Conservation (phyloP, 805 yeast genomes). For the Wickerhamomyces silvicola region DNA sequence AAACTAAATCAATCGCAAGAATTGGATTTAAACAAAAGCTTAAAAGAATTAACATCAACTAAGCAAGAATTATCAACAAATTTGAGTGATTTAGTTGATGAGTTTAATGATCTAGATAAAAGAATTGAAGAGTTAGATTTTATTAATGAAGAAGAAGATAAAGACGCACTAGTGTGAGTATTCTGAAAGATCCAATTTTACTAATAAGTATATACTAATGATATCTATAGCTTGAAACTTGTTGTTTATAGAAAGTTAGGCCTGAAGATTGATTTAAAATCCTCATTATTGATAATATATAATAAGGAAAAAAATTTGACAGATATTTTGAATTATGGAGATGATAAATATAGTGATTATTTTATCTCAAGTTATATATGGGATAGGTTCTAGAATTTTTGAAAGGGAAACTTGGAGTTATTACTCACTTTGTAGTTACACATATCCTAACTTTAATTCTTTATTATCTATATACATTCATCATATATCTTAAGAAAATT, state of each 20-base stretch:
- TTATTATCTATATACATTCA: constrained; percentile 4
- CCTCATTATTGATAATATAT: constrained; percentile 40
- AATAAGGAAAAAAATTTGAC: constrained; percentile 41
- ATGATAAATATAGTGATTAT: constrained; percentile 51
- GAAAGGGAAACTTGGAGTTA: too few species aligned
- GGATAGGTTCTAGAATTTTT: too few species aligned
- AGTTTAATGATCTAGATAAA: constrained; percentile 29
- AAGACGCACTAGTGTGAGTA: constrained; percentile 32
- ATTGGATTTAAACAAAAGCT: constrained; percentile 43
- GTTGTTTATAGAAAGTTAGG: constrained; percentile 59
- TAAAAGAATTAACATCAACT: constrained; percentile 42
- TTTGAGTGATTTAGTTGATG: constrained; percentile 31
- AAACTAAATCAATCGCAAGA: constrained; percentile 37
- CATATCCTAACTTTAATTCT: background rate
- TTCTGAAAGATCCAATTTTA: background rate
- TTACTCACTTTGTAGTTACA: too few species aligned
- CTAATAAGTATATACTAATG: constrained; percentile 4
- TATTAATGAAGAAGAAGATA: constrained; percentile 25
- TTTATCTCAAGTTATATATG: constrained; percentile 73
- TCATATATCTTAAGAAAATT: constrained; percentile 1
- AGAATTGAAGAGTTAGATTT: constrained; percentile 26
- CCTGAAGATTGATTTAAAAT: constrained; percentile 37
- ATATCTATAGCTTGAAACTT: constrained; percentile 34
- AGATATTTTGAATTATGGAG: constrained; percentile 44
- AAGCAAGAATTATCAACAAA: constrained; percentile 33